Percentiles rank a stretch among this genome's conserved stretches.
Conservation (phyloP, 495 filamentous ascomycete species). For the Annulohypoxylon stygium region DNA sequence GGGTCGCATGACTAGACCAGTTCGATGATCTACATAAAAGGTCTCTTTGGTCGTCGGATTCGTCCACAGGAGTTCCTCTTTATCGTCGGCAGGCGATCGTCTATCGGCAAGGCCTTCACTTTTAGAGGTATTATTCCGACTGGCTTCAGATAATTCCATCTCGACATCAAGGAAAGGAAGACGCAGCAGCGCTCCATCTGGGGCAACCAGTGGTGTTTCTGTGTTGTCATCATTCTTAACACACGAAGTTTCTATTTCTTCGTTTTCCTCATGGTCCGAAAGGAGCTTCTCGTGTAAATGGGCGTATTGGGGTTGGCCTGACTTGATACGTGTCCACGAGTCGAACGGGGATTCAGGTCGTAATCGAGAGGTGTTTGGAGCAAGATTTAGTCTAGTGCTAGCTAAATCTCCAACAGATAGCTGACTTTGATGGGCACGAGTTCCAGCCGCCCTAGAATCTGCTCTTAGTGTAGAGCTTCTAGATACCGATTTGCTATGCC, state of each 20-base stretch:
- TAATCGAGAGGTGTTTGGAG: conserved; percentile 32
- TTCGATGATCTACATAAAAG: conserved; percentile 70
- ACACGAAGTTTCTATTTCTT: neutral
- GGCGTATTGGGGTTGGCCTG: conserved; percentile 55
- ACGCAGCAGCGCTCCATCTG: conserved; percentile 52
- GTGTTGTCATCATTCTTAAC: conserved; percentile 38
- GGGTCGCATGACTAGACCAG: conserved; percentile 65
- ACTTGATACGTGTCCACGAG: conserved; percentile 78
- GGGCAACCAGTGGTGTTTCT: conserved; percentile 47
- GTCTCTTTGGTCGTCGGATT: conserved; percentile 73
- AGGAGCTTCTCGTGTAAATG: conserved; percentile 31
- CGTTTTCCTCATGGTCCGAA: neutral
- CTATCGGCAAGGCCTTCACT: neutral
- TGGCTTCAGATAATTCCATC: neutral
- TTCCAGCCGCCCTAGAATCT: neutral
- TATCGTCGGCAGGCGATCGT: neutral
- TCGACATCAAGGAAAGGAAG: conserved; percentile 56
- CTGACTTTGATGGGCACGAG: conserved; percentile 5
- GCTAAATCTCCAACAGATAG: conserved; percentile 43
- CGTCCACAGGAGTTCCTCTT: conserved; percentile 70
- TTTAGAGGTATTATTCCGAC: neutral
- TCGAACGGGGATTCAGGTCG: conserved; percentile 63
- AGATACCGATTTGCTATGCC: conserved; percentile 9
- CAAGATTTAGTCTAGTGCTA: conserved; percentile 50
- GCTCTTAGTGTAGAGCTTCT: conserved; percentile 26